phyloP scores from a whole-genome alignment of 83 land plant species.

The Larix sibirica region DNA sequence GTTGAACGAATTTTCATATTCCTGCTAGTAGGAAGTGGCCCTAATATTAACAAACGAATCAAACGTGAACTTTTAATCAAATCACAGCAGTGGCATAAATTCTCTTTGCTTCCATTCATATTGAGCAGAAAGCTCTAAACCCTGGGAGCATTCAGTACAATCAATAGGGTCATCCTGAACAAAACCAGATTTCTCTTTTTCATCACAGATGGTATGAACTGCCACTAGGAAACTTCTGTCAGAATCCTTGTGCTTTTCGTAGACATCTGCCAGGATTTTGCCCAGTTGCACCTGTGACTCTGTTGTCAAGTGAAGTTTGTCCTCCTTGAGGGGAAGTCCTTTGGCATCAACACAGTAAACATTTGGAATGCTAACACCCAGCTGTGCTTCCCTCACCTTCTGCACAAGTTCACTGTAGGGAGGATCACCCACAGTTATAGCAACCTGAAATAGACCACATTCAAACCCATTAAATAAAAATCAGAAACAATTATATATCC shows the following conservation, averaged over 20 bases:
- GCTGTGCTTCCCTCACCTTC: conserved; percentile 66
- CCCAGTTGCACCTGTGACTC: conserved; percentile 76
- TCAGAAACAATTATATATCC: background rate
- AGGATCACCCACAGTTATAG: conserved; percentile 49
- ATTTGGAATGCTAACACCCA: conserved; percentile 34
- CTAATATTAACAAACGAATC: too few species aligned
- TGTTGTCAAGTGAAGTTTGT: conserved; percentile 75
- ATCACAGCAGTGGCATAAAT: too few species aligned
- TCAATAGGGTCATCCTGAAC: too few species aligned
- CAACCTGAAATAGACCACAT: conserved; percentile 53
- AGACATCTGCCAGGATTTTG: conserved; percentile 56
- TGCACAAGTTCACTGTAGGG: conserved; percentile 37
- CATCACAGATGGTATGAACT: too few species aligned
- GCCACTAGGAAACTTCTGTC: too few species aligned
- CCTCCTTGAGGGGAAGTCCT: conserved; percentile 59
- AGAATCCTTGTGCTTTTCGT: conserved; percentile 19
- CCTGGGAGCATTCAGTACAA: too few species aligned
- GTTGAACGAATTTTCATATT: too few species aligned
- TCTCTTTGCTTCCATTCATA: too few species aligned
- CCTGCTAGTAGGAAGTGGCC: too few species aligned
- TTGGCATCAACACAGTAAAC: conserved; percentile 78
- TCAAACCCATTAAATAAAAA: background rate
- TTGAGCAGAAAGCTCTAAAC: too few species aligned
- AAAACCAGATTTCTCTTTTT: too few species aligned
- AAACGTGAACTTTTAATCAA: too few species aligned